These are phyloP conservation scores for Backusella luteola DNA, from an alignment of 192 early-diverging fungal species.

Conservation along the genomic window DNA sequence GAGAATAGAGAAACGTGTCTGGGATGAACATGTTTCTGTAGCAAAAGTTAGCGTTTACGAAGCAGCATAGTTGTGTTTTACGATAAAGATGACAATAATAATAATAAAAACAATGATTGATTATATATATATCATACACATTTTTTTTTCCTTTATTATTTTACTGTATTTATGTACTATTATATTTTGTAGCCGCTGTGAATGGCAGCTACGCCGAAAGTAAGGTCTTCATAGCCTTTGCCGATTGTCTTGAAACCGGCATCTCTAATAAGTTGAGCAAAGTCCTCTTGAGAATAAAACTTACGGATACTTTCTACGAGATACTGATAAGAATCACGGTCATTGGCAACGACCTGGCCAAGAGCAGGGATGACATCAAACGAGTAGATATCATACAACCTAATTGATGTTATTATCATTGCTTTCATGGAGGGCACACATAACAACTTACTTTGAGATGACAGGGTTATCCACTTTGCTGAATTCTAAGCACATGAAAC, in stretches of 20 bases:
- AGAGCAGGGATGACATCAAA: conserved; percentile 92
- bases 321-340: conserved; percentile 94
- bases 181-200: conserved; percentile 91
- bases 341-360: conserved; percentile 84
- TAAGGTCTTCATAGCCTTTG: conserved; percentile 89
- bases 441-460: conserved; percentile 53
- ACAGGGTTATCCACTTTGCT: conserved; percentile 86
- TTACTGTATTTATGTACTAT: neutral
- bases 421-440: neutral
- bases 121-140: neutral
- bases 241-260: conserved; percentile 90
- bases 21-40: conserved; percentile 6
- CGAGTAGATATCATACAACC: conserved; percentile 89
- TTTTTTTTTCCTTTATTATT: neutral
- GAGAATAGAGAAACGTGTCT: neutral
- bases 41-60: conserved; percentile 8
- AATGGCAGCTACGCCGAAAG: conserved; percentile 96
- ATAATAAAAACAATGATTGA: neutral
- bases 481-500: conserved; percentile 96
- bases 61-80: neutral
- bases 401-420: conserved; percentile 15
- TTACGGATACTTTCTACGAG: conserved; percentile 94
- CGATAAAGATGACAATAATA: neutral
- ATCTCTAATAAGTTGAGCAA: conserved; percentile 87
- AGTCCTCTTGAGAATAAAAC: conserved; percentile 88